Conservation (phyloP, 495 filamentous ascomycete species). For the Neurospora discreta region DNA sequence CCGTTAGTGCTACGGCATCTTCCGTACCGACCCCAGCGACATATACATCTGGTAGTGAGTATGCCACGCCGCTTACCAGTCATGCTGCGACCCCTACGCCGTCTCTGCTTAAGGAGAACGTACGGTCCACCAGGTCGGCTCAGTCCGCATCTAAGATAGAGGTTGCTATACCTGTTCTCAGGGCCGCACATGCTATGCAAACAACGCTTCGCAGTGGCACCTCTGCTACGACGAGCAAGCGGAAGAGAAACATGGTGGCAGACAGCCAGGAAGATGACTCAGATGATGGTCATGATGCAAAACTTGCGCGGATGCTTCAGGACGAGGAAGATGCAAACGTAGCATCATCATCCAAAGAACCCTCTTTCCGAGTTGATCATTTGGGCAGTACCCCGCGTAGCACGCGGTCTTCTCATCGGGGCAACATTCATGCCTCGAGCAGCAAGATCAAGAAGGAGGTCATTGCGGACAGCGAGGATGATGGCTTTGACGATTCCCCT, state of each 20-base stretch:
- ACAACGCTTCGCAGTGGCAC: slow-evolving; percentile 14
- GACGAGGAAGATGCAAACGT: slow-evolving; percentile 43
- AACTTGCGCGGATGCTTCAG: slow-evolving; percentile 49
- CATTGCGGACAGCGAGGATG: slow-evolving; percentile 14
- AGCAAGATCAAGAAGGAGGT: slow-evolving; percentile 17
- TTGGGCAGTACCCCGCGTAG: background rate
- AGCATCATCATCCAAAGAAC: background rate
- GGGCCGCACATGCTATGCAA: background rate
- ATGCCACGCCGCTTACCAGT: slow-evolving; percentile 71
- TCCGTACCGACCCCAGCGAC: slow-evolving; percentile 27
- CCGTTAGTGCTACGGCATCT: slow-evolving; percentile 16
- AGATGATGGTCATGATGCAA: slow-evolving; percentile 36
- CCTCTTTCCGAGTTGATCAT: background rate
- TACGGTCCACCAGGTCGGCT: slow-evolving; percentile 3
- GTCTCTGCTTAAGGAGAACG: slow-evolving; percentile 5
- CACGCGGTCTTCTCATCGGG: background rate
- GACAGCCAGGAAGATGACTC: slow-evolving; percentile 30
- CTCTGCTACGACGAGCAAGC: slow-evolving; percentile 17
- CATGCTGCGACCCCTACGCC: slow-evolving; percentile 47
- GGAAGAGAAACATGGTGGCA: slow-evolving; percentile 16
- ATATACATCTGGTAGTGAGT: slow-evolving; percentile 42
- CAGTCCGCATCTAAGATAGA: slow-evolving; percentile 11
- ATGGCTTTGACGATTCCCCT: slow-evolving; percentile 17
- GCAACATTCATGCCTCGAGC: background rate
- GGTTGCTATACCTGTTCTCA: slow-evolving; percentile 13